These are phyloP conservation scores for Salvia sclarea DNA, from an alignment of 305 asterid genomes.

Conservation along the genomic window DNA sequence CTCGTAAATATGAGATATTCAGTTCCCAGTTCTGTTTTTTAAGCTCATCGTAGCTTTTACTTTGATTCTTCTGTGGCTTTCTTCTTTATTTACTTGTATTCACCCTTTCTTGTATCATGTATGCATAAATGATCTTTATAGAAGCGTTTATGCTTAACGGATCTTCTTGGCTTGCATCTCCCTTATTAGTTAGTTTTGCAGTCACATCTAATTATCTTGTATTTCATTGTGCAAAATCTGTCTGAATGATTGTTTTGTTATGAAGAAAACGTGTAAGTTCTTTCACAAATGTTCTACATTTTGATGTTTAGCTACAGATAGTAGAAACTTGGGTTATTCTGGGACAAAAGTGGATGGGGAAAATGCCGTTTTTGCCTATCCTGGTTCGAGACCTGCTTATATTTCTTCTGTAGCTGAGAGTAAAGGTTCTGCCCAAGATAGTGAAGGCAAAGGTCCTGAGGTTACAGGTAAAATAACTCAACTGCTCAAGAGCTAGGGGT, in stretches of 20 bases:
- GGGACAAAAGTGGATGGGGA: too few species aligned
- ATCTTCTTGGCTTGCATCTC: not conserved
- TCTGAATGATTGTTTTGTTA: not conserved
- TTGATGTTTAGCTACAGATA: conserved; percentile 16
- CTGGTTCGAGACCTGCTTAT: not conserved
- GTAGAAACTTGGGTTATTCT: too few species aligned
- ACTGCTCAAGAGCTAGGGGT: not conserved
- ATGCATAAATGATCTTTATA: too few species aligned
- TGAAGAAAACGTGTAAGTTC: not conserved
- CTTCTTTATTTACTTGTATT: too few species aligned
- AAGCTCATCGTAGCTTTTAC: too few species aligned
- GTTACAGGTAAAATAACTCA: conserved; percentile 11
- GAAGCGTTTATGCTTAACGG: not conserved
- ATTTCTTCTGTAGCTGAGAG: not conserved
- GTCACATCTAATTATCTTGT: not conserved
- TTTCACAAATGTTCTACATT: not conserved
- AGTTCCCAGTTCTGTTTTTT: too few species aligned
- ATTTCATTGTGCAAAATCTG: not conserved
- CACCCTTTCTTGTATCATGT: too few species aligned
- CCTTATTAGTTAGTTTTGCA: not conserved
- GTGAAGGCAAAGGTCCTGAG: not conserved
- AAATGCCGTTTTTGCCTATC: not conserved
- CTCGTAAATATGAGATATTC: too few species aligned
- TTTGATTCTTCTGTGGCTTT: too few species aligned
- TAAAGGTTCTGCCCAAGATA: not conserved